Evolutionary conservation across 2,329 filamentous ascomycete species (phyloP).

Genomic region (Aspergillus clavatus): DNA sequence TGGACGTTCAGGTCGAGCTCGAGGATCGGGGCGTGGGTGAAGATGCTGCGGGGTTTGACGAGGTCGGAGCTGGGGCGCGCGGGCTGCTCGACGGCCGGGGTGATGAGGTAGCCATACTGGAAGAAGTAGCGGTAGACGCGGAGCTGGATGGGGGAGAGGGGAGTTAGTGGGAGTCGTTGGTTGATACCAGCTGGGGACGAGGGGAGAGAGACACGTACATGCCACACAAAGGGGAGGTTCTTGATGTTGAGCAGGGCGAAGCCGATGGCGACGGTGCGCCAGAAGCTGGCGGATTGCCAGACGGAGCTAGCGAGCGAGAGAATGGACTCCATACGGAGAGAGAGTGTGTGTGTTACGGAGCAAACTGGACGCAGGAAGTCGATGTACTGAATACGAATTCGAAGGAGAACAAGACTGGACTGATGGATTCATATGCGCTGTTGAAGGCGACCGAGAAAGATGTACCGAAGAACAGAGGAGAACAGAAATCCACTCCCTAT

Average conservation of each 20-base stretch:
- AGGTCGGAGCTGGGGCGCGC: slow-evolving; percentile 45
- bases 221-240: slow-evolving; percentile 27
- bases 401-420: too few species aligned
- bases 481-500: too few species aligned
- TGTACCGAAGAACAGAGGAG: too few species aligned
- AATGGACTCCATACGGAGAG: slow-evolving; percentile 12
- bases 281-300: slow-evolving; percentile 14
- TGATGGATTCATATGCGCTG: too few species aligned
- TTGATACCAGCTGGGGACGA: too few species aligned
- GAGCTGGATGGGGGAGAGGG: slow-evolving; percentile 36
- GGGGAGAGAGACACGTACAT: too few species aligned
- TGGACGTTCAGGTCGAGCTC: slow-evolving; percentile 82
- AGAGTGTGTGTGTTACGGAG: too few species aligned
- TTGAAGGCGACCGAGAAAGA: too few species aligned
- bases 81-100: slow-evolving; percentile 34
- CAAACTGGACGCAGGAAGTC: too few species aligned
- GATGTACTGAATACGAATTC: too few species aligned
- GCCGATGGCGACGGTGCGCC: slow-evolving; percentile 21
- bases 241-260: slow-evolving; percentile 27
- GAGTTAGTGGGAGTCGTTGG: too few species aligned
- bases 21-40: slow-evolving; percentile 60
- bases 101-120: slow-evolving; percentile 47
- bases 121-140: slow-evolving; percentile 56
- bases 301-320: slow-evolving; percentile 9
- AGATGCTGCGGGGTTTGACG: slow-evolving; percentile 65